Conservation (phyloP, 352 stramenopile species). For the Globisporangium okanoganense region DNA sequence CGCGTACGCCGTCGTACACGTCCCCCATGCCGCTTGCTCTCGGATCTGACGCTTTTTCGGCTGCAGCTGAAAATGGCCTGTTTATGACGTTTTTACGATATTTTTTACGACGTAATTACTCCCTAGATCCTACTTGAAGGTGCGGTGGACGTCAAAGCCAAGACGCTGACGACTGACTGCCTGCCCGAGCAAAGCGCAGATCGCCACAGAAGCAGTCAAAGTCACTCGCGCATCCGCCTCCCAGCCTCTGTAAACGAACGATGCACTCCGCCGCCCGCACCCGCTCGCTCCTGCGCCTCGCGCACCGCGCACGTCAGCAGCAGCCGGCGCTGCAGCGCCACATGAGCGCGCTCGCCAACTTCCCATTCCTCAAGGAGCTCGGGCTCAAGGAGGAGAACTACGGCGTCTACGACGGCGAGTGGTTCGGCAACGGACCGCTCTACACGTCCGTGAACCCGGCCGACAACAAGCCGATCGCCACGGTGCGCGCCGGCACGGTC, state of each 20-base stretch:
- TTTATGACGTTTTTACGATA: background rate
- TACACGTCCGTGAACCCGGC: slow-evolving; percentile 84
- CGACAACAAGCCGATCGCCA: slow-evolving; percentile 81
- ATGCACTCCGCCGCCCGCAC: slow-evolving; percentile 11
- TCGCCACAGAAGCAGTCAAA: background rate
- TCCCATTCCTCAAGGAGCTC: slow-evolving; percentile 78
- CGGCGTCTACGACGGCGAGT: slow-evolving; percentile 84
- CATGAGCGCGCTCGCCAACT: slow-evolving; percentile 47
- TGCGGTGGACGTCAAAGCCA: background rate
- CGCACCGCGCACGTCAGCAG: slow-evolving; percentile 9
- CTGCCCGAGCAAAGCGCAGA: background rate
- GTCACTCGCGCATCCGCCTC: slow-evolving; percentile 10
- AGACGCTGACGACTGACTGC: background rate
- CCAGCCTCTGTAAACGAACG: slow-evolving; percentile 7
- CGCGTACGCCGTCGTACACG: slow-evolving; percentile 28
- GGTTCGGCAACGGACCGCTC: slow-evolving; percentile 79
- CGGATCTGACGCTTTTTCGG: background rate
- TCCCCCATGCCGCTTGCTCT: slow-evolving; percentile 6
- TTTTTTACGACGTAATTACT: slow-evolving; percentile 13
- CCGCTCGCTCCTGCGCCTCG: slow-evolving; percentile 11
- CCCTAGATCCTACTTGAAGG: slow-evolving; percentile 9
- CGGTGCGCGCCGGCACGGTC: slow-evolving; percentile 72
- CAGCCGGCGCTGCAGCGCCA: slow-evolving; percentile 18
- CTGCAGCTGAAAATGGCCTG: background rate
- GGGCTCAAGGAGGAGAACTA: slow-evolving; percentile 80